These are phyloP conservation scores for Triangularia verruculosa DNA, from an alignment of 2,329 filamentous ascomycete genomes.

Conservation along the genomic window DNA sequence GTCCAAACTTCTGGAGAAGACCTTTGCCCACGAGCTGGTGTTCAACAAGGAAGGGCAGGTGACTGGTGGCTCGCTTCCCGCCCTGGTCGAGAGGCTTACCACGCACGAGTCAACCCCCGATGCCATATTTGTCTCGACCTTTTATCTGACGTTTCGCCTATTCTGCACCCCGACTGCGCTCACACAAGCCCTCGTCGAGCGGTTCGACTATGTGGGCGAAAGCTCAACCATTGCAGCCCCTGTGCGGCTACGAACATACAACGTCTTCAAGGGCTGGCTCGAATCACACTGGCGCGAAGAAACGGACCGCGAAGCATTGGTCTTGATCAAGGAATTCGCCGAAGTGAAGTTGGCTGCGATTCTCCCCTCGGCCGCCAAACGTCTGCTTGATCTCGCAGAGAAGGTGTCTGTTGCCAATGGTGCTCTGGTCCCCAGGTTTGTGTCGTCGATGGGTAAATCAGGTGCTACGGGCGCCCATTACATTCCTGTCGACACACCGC, in stretches of 20 bases:
- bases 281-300: constrained; percentile 92
- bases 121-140: constrained; percentile 85
- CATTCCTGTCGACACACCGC: constrained; percentile 65
- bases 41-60: constrained; percentile 93
- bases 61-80: constrained; percentile 85
- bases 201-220: constrained; percentile 88
- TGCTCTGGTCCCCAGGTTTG: constrained; percentile 74
- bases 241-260: constrained; percentile 88
- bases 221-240: constrained; percentile 71
- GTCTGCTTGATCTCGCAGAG: constrained; percentile 74
- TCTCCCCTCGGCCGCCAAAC: constrained; percentile 73
- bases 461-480: constrained; percentile 71
- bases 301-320: constrained; percentile 72
- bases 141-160: constrained; percentile 92
- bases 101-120: constrained; percentile 92
- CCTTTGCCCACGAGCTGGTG: constrained; percentile 85
- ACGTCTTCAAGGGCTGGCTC: constrained; percentile 95
- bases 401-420: constrained; percentile 71
- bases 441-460: constrained; percentile 86
- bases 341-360: constrained; percentile 64
- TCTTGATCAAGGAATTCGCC: constrained; percentile 76
- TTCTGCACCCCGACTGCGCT: constrained; percentile 82
- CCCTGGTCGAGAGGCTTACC: constrained; percentile 90
- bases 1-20: constrained; percentile 82
- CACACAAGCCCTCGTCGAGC: constrained; percentile 77